Evolutionary conservation across 768 basidiomycete species (phyloP), one percentile per base, ranked within the genome.

Genomic region (Russula dissimulans): DNA sequence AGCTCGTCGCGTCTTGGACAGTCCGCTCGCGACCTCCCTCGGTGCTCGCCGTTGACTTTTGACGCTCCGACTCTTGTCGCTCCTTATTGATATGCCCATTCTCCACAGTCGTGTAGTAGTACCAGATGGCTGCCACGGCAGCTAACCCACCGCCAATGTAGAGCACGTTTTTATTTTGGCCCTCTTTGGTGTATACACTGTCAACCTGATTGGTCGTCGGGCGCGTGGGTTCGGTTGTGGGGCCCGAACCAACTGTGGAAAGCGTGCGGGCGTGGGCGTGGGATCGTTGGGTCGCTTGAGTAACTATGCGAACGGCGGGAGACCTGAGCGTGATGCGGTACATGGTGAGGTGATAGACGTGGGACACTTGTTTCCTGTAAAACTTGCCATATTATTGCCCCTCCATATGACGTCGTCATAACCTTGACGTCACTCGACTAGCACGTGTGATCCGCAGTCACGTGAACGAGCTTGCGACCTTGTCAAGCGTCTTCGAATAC

Each of bases 381-480:
- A n/a, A n/a, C n/a, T n/a, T n/a, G n/a, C n/a, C n/a, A n/a, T n/a
- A n/a, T n/a, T n/a, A n/a, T 45, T 22, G 44, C 44, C 44, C 26
- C 36, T 49, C 36, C 48, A 49, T 17, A n/a, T 18, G 74, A 79
- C 78, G 0, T 75, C 74, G 1, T 85, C 83, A 84, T 78, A 84
- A 73, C 82, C 82, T 0, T 56, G 71, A 6, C 56, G 75, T 15
- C 78, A 79, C 60, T 63, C n/a, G 4, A 3, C 3, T 38, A 11
- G 17, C 49, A 34, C 32, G 22, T 26, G 48, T 79, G 48, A 76
- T 78, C 74, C 67, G 70, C 1, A 77, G 77, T 53, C 71, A 66
- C 34, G 77, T 79, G 49, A 26, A 76, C 22, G 22, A 26, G 22
- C 22, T 26, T 26, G 2, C 22, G 22, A 26, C 1, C 22, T 26